These are phyloP conservation scores for Porogramme epimiltina DNA, from an alignment of 1,284 basidiomycete species.

Conservation along the genomic window DNA sequence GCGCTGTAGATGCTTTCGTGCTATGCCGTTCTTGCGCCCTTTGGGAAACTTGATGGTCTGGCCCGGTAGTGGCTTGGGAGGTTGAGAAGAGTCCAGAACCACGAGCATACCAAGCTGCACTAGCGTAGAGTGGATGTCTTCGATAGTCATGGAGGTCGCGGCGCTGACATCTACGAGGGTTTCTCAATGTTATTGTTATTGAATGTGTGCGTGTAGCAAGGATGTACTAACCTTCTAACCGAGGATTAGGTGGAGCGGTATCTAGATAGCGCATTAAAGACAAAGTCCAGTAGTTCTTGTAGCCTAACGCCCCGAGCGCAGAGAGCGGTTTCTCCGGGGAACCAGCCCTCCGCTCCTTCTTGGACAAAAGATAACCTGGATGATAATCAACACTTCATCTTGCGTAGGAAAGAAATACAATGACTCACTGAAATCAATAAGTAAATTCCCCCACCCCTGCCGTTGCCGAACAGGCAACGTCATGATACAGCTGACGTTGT, in stretches of 20 bases:
- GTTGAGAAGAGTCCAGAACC: constrained; percentile 50
- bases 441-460: constrained; percentile 91
- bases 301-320: constrained; percentile 86
- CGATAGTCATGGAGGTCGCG: constrained; percentile 89
- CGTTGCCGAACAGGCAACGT: constrained; percentile 94
- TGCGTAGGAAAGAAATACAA: constrained; percentile 1
- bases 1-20: constrained; percentile 63
- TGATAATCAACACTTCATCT: constrained; percentile 1
- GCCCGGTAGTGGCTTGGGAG: constrained; percentile 64
- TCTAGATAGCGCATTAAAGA: constrained; percentile 85
- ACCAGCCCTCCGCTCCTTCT: constrained; percentile 87
- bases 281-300: constrained; percentile 95
- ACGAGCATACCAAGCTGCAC: constrained; percentile 79
- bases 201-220: constrained; percentile 8
- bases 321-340: constrained; percentile 95
- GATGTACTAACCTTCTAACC: constrained; percentile 69
- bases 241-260: constrained; percentile 58
- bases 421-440: constrained; percentile 96
- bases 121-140: constrained; percentile 87
- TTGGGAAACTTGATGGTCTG: constrained; percentile 75
- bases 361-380: constrained; percentile 92
- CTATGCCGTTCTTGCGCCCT: constrained; percentile 66
- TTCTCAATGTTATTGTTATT: too few species aligned
- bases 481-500: constrained; percentile 99
- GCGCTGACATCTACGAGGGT: constrained; percentile 73